Conservation (phyloP, 768 basidiomycete genomes). For the Termitomyces sp. region DNA sequence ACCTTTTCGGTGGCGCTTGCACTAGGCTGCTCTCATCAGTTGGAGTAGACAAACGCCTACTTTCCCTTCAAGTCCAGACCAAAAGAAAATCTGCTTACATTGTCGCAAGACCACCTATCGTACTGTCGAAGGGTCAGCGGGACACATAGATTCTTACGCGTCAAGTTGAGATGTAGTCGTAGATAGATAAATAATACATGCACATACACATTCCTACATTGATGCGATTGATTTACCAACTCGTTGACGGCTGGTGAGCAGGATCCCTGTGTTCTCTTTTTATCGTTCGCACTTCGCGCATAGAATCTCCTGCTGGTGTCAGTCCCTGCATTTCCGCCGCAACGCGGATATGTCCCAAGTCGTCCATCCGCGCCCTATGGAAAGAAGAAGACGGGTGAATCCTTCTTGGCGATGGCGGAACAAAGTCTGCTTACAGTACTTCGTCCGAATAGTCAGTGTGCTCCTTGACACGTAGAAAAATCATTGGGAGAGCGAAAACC, state of each 20-base stretch:
- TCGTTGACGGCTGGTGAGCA: neutral
- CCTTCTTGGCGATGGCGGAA: neutral
- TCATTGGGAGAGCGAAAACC: slow-evolving; percentile 67
- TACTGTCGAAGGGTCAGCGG: neutral
- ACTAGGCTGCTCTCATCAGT: too few relatives aligned
- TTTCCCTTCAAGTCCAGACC: neutral
- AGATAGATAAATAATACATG: neutral
- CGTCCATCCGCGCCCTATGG: slow-evolving; percentile 37
- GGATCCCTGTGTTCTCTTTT: slow-evolving; percentile 1
- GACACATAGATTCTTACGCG: neutral
- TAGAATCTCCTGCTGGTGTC: neutral
- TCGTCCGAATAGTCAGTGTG: slow-evolving; percentile 49
- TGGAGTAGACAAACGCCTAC: too few relatives aligned
- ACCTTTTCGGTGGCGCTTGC: too few relatives aligned
- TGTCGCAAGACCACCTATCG: neutral
- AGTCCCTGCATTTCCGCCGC: neutral
- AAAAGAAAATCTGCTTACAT: neutral
- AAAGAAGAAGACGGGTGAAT: neutral
- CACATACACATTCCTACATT: neutral
- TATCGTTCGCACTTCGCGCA: neutral
- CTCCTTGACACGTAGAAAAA: slow-evolving; percentile 63
- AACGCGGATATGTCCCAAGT: slow-evolving; percentile 26
- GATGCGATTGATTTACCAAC: neutral
- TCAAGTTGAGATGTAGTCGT: neutral
- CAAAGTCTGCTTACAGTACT: slow-evolving; percentile 32